phyloP scores from a whole-genome alignment of 352 stramenopile species.

The Phytophthora cryptogea region DNA sequence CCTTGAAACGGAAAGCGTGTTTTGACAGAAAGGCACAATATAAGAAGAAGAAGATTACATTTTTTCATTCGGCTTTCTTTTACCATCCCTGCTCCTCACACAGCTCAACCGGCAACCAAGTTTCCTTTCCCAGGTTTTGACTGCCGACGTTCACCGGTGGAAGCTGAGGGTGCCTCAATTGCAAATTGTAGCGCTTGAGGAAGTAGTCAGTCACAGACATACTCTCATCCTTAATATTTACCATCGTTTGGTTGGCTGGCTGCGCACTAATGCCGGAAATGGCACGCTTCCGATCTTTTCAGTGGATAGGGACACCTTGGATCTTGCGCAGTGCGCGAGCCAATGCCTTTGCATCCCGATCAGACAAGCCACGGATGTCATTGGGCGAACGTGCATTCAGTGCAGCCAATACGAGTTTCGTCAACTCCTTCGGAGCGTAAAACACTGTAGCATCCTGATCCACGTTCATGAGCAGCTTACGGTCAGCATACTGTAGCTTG shows the following conservation, averaged over 20 bases:
- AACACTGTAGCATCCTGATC: slow-evolving; percentile 77
- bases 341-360: slow-evolving; percentile 41
- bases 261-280: slow-evolving; percentile 59
- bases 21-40: too few species aligned
- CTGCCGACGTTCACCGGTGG: slow-evolving; percentile 76
- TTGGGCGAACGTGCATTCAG: slow-evolving; percentile 40
- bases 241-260: slow-evolving; percentile 48
- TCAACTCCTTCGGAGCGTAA: slow-evolving; percentile 54
- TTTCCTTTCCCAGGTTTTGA: slow-evolving; percentile 44
- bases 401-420: slow-evolving; percentile 52
- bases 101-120: slow-evolving; percentile 84
- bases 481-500: slow-evolving; percentile 60
- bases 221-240: slow-evolving; percentile 53
- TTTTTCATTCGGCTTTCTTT: too few species aligned
- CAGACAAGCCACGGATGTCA: slow-evolving; percentile 43
- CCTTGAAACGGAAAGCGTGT: too few species aligned
- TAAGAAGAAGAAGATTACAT: too few species aligned
- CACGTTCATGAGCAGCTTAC: slow-evolving; percentile 72
- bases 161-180: slow-evolving; percentile 63
- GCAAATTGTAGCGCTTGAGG: slow-evolving; percentile 54
- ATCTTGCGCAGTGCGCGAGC: slow-evolving; percentile 56
- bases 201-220: slow-evolving; percentile 73
- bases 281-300: slow-evolving; percentile 57
- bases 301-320: slow-evolving; percentile 56
- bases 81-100: too few species aligned